These are phyloP conservation scores for Syzygium aqueum DNA, from an alignment of 345 rosid species.

Conservation along the genomic window DNA sequence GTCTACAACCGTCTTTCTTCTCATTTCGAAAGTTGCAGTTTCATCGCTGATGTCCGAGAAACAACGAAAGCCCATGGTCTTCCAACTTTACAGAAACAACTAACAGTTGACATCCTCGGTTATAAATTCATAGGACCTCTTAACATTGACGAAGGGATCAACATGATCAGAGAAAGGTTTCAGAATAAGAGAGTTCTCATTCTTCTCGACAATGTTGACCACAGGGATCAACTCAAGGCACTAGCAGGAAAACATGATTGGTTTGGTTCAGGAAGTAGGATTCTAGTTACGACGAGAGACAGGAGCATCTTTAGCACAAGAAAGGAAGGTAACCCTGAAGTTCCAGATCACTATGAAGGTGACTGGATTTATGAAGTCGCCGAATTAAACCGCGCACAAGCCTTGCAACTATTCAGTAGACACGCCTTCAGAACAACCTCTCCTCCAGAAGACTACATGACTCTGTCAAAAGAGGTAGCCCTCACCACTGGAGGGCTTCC, in stretches of 20 bases:
- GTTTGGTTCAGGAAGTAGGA: neutral
- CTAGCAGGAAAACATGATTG: neutral
- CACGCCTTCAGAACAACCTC: neutral
- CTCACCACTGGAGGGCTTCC: neutral
- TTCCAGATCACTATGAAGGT: neutral
- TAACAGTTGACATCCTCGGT: neutral
- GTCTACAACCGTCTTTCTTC: neutral
- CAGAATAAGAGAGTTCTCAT: neutral
- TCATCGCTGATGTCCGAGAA: neutral
- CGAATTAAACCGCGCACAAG: neutral
- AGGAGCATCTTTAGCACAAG: neutral
- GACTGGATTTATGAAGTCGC: neutral
- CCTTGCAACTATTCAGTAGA: neutral
- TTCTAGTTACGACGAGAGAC: constrained; percentile 2
- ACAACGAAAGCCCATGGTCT: neutral
- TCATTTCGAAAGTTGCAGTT: neutral
- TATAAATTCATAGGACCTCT: neutral
- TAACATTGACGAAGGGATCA: neutral
- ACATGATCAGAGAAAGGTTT: neutral
- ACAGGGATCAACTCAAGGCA: neutral
- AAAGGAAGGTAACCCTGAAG: neutral
- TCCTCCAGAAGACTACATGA: neutral
- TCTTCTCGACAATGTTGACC: neutral
- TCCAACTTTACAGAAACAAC: neutral
- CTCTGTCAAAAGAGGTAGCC: neutral